Evolutionary conservation across 108 stramenopile genomes (phyloP), one percentile per base, ranked within the genome.

Genomic region (Discostella pseudostelligera): DNA sequence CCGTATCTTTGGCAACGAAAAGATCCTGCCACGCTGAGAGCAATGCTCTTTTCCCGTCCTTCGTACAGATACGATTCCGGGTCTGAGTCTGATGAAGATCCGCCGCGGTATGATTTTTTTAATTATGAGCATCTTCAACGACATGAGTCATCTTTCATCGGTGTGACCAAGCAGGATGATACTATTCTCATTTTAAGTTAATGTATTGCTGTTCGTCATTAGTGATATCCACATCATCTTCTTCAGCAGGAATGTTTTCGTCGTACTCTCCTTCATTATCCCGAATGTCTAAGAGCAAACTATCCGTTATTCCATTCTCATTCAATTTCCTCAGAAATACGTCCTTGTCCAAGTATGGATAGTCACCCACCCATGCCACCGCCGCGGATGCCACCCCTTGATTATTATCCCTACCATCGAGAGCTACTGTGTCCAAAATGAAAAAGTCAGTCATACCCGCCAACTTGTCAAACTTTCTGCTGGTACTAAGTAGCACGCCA

Each of bases 361-460:
- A 92, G 63, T 92, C 90, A 22, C 90, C 90, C 9, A 92, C 79
- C 75, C 81, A 92, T 17, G 81, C 78, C 17, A 70, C 63, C 8
- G 77, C 54, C 5, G 24, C 32, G 6, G 16, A 21, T n/a, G 36
- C 65, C 12, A 32, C 65, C 14, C 45, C 45, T 7, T 17, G 20
- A 17, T 45, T 2, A 2, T 45, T 17, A 22, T 3, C 47, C 21
- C 8, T 16, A 22, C 25, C 49, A 25, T 53, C 24, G 6, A 7
- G 45, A 25, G 24, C 65, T 14, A 35, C 73, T 7, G 50, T 83
- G 59, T 87, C 86, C 19, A 87, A 75, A 0, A 89, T 73, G 39
- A 69, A 74, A 28, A 92, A 75, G 60, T 92, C 90, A 8, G 90
- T 86, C 72, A 92, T 67, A 8, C 78, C 90, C 2, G 86, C 83